Conservation (phyloP, 1,284 basidiomycete genomes). For the Cryptococcus hybrid region DNA sequence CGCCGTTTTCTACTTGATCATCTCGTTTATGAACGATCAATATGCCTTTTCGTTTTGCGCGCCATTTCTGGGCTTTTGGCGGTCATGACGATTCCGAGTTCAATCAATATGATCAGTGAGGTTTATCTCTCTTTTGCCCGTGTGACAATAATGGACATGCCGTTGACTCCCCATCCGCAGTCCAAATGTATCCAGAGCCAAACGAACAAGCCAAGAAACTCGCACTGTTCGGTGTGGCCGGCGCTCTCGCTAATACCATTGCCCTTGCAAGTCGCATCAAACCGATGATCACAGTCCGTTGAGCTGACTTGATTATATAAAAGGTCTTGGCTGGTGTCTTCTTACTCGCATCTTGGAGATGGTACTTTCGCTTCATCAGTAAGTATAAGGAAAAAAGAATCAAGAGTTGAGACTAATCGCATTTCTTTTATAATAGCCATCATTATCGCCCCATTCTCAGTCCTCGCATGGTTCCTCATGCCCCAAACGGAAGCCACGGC, state of each 20-base stretch:
- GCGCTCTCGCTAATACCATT: constrained; percentile 40
- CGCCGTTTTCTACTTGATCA: constrained; percentile 44
- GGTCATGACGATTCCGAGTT: constrained; percentile 42
- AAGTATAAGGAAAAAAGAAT: constrained; percentile 1
- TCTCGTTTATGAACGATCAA: constrained; percentile 44
- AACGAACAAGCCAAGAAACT: constrained; percentile 40
- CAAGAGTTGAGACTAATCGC: no score
- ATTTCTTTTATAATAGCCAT: constrained; percentile 14
- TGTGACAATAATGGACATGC: no score
- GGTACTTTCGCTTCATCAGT: constrained; percentile 48
- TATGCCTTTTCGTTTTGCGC: constrained; percentile 47
- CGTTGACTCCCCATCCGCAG: constrained; percentile 1
- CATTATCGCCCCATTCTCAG: constrained; percentile 35
- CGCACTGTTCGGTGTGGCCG: constrained; percentile 43
- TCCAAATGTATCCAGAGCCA: constrained; percentile 45
- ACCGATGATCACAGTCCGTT: constrained; percentile 12
- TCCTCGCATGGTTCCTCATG: constrained; percentile 38
- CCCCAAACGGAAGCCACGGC: constrained; percentile 43
- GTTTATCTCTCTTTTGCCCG: neutral
- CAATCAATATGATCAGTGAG: constrained; percentile 44
- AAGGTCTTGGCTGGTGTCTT: constrained; percentile 43
- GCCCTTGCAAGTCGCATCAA: constrained; percentile 4
- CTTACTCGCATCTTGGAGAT: constrained; percentile 40
- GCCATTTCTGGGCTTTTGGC: constrained; percentile 42
- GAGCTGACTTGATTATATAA: constrained; percentile 1